Percentiles rank a stretch among this genome's conserved stretches.
Conservation (phyloP, 768 basidiomycete genomes). For the Tephrocybe sp. region DNA sequence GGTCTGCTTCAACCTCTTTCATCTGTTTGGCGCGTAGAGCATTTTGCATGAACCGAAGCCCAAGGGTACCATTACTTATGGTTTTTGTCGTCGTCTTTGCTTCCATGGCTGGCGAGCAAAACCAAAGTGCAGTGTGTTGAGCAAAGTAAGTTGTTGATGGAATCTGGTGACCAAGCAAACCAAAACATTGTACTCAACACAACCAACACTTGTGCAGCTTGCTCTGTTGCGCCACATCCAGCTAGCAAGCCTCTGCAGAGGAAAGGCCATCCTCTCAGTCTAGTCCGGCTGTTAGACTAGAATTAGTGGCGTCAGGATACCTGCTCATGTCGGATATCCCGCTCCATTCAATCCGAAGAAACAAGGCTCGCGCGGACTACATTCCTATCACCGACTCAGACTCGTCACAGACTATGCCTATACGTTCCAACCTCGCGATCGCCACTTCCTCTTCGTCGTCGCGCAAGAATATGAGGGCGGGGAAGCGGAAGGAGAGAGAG, state of each 20-base stretch:
- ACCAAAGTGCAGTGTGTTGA: too few relatives aligned
- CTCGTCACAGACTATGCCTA: conserved; percentile 24
- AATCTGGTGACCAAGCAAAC: neutral
- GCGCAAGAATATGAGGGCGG: conserved; percentile 25
- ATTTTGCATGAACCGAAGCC: conserved; percentile 74
- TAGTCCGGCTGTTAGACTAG: neutral
- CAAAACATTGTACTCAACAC: conserved; percentile 5
- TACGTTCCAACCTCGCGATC: conserved; percentile 23
- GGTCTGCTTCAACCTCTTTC: conserved; percentile 46
- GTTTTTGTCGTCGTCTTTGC: conserved; percentile 33
- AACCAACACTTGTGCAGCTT: neutral
- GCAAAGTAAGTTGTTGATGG: neutral
- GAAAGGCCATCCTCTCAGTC: neutral
- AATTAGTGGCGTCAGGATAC: neutral
- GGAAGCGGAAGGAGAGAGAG: conserved; percentile 52
- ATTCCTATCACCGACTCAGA: conserved; percentile 35
- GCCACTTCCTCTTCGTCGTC: conserved; percentile 22
- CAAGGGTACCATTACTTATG: conserved; percentile 61
- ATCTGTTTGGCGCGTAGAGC: conserved; percentile 53
- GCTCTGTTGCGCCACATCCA: conserved; percentile 1
- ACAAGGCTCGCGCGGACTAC: conserved; percentile 46
- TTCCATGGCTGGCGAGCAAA: too few relatives aligned
- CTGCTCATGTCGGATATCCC: conserved; percentile 67
- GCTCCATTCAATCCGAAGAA: conserved; percentile 56
- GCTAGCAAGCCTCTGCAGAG: neutral